Base-by-base conservation (phyloP, 2,329 filamentous ascomycete species). In the Torrubiella hemipterigena region DNA sequence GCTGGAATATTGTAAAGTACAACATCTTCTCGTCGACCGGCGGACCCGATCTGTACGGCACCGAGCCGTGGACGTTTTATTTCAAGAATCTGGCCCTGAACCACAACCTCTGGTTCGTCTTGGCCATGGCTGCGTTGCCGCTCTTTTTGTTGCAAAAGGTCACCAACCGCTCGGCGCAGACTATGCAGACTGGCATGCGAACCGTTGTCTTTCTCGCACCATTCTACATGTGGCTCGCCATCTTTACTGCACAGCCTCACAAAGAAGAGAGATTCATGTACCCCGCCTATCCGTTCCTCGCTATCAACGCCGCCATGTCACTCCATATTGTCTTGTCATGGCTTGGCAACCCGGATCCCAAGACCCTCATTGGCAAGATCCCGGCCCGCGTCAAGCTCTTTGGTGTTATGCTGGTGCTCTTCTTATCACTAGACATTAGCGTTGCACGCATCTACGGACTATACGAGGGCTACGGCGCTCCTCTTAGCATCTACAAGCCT, bases 231-330 rank as follows among this genome's bases (percentile, higher is more conserved):
- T 98, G 91, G 91, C 69, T 98, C 17, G 72, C 59, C 4, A 91
- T 96, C 39, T 96, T 98, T 59, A 89, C 83, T 0, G 52, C 81
- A 7, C 91, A 98, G 51, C 84, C 91, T 12, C 91, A 98, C 59
- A 98, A 98, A 49, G 91, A 98, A 53, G 91, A 98, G 57, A 71
- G 91, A 6, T 98, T 98, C 62, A 96, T 98, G 87, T 98, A 94
- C 48, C 91, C 91, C 0, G 82, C 76, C 3, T 98, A 98, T 47
- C 91, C 91, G 1, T 85, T 89, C 40, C 65, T 98, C 22, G 81
- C 82, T 1, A 65, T 98, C 21, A 95, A 94, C 47, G 87, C 87
- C 3, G 82, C 89, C 7, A 70, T 95, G 32, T 73, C 83, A 4
- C 61, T 93, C 21, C 86, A 96, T 52, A 80, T 93, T 35, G 48